A percentile compares a stretch with the other conserved stretches of the same genome.
Evolutionary conservation across 208 protist genomes (phyloP).

Genomic region (Trypanosoma brucei): DNA sequence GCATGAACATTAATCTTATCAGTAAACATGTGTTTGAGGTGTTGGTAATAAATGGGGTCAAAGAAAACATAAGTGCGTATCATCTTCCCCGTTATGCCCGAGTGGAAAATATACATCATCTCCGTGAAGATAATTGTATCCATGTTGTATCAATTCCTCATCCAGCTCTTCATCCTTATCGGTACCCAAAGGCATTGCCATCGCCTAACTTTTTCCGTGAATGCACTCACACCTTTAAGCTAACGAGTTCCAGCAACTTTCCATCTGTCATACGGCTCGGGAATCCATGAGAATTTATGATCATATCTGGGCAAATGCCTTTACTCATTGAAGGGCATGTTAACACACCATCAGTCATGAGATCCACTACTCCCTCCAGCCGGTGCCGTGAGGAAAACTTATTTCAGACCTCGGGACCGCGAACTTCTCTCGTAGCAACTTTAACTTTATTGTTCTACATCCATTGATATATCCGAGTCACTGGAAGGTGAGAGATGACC

Average conservation of each 20-base stretch:
- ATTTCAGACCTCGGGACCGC: slow-evolving; percentile 97
- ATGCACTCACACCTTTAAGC: slow-evolving; percentile 93
- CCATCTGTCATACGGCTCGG: slow-evolving; percentile 99
- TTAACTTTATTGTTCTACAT: slow-evolving; percentile 94
- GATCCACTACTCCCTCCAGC: slow-evolving; percentile 99
- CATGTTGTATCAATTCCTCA: slow-evolving; percentile 71
- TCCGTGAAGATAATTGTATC: slow-evolving; percentile 98
- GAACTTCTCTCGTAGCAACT: slow-evolving; percentile 88
- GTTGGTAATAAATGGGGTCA: slow-evolving; percentile 99
- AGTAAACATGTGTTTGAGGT: slow-evolving; percentile 99
- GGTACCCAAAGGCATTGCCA: slow-evolving; percentile 95
- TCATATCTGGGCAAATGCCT: slow-evolving; percentile 98
- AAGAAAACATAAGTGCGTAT: slow-evolving; percentile 99
- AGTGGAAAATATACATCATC: slow-evolving; percentile 87
- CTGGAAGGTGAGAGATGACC: slow-evolving; percentile 78
- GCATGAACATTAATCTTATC: slow-evolving; percentile 99
- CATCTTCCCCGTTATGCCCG: slow-evolving; percentile 97
- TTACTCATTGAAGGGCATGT: slow-evolving; percentile 98
- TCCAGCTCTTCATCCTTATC: slow-evolving; percentile 93
- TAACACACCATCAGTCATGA: slow-evolving; percentile 96
- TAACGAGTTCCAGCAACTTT: slow-evolving; percentile 99
- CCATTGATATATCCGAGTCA: slow-evolving; percentile 70
- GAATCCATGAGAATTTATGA: slow-evolving; percentile 99
- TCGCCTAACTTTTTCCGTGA: slow-evolving; percentile 89
- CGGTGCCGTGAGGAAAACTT: slow-evolving; percentile 99